Evolutionary conservation across 495 filamentous ascomycete genomes (phyloP).

Genomic region (Aspergillus sparsus): DNA sequence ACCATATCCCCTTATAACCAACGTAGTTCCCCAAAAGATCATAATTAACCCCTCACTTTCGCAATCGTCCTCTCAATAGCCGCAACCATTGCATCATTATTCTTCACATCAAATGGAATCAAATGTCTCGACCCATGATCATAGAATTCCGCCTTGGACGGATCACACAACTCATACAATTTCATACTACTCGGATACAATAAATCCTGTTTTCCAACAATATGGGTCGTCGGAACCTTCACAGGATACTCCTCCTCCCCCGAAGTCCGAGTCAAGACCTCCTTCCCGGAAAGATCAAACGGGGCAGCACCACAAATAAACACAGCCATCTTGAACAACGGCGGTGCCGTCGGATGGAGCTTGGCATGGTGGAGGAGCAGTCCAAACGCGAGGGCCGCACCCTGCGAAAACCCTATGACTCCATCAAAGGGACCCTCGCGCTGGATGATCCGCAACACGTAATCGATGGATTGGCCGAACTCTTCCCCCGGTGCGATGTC

Average conservation of each 20-base stretch:
- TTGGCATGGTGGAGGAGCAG: conserved; percentile 41
- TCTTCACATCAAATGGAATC: conserved; percentile 43
- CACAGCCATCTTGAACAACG: conserved; percentile 43
- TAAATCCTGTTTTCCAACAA: conserved; percentile 40
- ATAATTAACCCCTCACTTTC: conserved; percentile 18
- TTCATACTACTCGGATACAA: conserved; percentile 33
- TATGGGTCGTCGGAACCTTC: conserved; percentile 42
- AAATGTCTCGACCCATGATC: conserved; percentile 44
- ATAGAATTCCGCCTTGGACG: conserved; percentile 35
- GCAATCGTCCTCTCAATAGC: conserved; percentile 36
- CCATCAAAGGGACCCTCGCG: conserved; percentile 48
- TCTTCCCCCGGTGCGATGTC: conserved; percentile 28
- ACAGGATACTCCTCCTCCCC: conserved; percentile 25
- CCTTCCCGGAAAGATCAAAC: conserved; percentile 32
- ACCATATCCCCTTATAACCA: background rate
- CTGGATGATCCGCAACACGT: conserved; percentile 34
- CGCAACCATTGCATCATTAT: conserved; percentile 35
- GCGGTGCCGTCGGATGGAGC: conserved; percentile 19
- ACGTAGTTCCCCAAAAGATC: background rate
- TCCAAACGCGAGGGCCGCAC: conserved; percentile 40
- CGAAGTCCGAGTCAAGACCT: conserved; percentile 16
- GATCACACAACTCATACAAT: conserved; percentile 41
- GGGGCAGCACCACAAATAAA: conserved; percentile 42
- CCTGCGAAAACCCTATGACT: conserved; percentile 50
- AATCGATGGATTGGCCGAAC: conserved; percentile 35